Evolutionary conservation across 148 eudicot genomes (phyloP).

Genomic region (Camellia granthamiana): DNA sequence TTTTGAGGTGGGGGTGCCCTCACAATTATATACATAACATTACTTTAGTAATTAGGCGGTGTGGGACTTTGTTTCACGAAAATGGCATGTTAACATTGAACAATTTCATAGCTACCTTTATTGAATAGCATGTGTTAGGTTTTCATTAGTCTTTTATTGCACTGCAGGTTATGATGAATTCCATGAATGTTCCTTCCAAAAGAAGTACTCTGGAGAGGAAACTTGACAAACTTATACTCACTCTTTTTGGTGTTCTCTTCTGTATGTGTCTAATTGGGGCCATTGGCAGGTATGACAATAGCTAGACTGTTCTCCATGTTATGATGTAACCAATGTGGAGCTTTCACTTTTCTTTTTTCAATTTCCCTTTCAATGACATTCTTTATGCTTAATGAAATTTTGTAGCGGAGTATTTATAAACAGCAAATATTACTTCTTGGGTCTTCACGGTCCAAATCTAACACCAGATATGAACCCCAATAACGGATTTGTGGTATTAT

Average conservation of each 20-base stretch:
- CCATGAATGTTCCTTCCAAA: conserved; percentile 98
- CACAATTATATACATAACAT: too few relatives aligned
- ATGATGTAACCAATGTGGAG: neutral
- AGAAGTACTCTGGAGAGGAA: conserved; percentile 96
- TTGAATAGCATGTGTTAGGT: conserved; percentile 35
- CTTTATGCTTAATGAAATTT: conserved; percentile 19
- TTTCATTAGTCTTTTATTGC: conserved; percentile 49
- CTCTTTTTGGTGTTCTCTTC: conserved; percentile 77
- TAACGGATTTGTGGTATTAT: conserved; percentile 74
- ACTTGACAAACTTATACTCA: conserved; percentile 88
- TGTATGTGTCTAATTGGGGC: conserved; percentile 91
- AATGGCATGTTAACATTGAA: neutral
- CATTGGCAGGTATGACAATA: conserved; percentile 71
- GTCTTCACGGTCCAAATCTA: conserved; percentile 46
- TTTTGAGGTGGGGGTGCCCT: too few relatives aligned
- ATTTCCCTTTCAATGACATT: neutral
- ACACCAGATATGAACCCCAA: conserved; percentile 73
- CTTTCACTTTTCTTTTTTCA: neutral
- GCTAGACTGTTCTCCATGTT: conserved; percentile 13
- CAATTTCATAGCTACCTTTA: conserved; percentile 8
- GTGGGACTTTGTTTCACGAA: too few relatives aligned
- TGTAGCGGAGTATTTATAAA: conserved; percentile 73
- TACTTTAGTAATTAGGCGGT: too few relatives aligned
- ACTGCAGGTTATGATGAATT: conserved; percentile 97
- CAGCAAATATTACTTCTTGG: conserved; percentile 64